Evolutionary conservation across 2,329 filamentous ascomycete species (phyloP), one percentile per base, ranked within the genome.

Genomic region (Aspergillus puulaauensis): DNA sequence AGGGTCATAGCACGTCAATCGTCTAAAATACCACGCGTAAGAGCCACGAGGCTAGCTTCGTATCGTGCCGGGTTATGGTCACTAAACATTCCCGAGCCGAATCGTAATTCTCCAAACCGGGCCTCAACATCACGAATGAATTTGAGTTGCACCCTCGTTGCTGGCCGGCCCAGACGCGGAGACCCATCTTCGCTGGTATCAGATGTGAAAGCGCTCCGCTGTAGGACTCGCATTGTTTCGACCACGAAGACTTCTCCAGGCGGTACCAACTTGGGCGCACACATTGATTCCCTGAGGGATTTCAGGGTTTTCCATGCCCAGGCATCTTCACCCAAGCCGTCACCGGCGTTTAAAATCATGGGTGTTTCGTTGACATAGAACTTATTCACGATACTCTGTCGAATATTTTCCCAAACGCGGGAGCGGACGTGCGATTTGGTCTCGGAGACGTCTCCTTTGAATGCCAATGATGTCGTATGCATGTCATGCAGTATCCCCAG

Each of bases 61-160:
- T 93, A 93, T 63, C 86, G 80, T 24, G 84, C 88, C 3, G 90
- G 90, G 62, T 85, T 90, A 69, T 93, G 90, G 70, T 93, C 90
- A 58, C 85, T 81, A 73, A 93, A 77, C 87, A 91, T 90, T 47
- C 87, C 86, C 23, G 86, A 83, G 5, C 86, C 87, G 69, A 93
- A 91, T 44, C 82, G 79, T 43, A 91, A 77, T 74, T 92, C 89
- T 27, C 83, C 80, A 70, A 92, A 92, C 53, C 84, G 77, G 21
- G 80, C 80, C 68, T 91, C 88, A 31, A 91, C 89, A 70, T 92
- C 86, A 56, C 83, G 77, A 12, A 93, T 81, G 60, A 90, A 90
- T 68, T 85, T 87, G 50, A 92, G 75, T 59, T 90, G 84, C 41
- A 90, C 84, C 52, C 89, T 79, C 44, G 84, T 86, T 6, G 89